phyloP scores from a whole-genome alignment of 768 basidiomycete species.

The Leccinellum albellum region DNA sequence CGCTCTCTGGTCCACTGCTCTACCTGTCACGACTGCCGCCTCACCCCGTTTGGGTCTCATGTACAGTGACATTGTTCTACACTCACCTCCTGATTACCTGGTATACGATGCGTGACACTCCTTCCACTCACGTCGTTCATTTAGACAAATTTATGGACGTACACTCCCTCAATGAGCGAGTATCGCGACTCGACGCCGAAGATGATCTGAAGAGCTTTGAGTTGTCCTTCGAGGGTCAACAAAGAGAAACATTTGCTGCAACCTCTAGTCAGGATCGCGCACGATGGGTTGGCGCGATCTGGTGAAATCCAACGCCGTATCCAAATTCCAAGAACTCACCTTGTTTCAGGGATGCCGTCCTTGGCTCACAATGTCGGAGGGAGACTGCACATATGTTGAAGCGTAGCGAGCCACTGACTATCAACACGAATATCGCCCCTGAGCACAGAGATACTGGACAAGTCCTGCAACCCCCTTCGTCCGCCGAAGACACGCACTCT shows the following conservation, averaged over 20 bases:
- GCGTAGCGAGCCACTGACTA: conserved; percentile 2
- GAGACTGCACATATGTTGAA: neutral
- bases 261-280: conserved; percentile 60
- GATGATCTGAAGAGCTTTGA: conserved; percentile 59
- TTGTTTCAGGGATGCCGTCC: conserved; percentile 52
- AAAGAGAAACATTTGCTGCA: conserved; percentile 59
- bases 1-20: conserved; percentile 3
- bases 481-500: conserved; percentile 19
- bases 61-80: conserved; percentile 36
- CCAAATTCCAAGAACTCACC: neutral
- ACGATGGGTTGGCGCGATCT: conserved; percentile 71
- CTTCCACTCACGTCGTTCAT: conserved; percentile 43
- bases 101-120: conserved; percentile 38
- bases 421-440: conserved; percentile 16
- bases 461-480: conserved; percentile 5
- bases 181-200: conserved; percentile 38
- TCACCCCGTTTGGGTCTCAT: conserved; percentile 48
- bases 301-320: conserved; percentile 39
- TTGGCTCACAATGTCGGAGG: conserved; percentile 36
- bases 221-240: conserved; percentile 51
- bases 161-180: conserved; percentile 54
- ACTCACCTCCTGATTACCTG: conserved; percentile 47
- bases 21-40: conserved; percentile 25
- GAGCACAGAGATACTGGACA: neutral
- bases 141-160: conserved; percentile 58